Conservation (phyloP, 1,284 basidiomycete species). For the Malassezia furfur region DNA sequence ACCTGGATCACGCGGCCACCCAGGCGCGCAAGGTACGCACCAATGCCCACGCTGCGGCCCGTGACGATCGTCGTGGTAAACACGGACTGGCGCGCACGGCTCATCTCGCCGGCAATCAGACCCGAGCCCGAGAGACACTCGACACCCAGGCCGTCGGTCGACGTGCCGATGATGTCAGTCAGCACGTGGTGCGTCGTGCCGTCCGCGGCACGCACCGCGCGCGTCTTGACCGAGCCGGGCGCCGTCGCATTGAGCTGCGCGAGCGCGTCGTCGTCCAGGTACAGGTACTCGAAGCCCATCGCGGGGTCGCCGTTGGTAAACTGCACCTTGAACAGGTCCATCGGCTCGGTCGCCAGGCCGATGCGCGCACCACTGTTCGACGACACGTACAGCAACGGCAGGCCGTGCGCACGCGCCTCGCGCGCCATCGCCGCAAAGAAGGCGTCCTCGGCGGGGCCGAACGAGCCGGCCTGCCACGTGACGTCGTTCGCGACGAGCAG, state of each 20-base stretch:
- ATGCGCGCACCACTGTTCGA: constrained; percentile 97
- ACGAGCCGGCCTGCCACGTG: constrained; percentile 96
- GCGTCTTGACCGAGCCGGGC: constrained; percentile 62
- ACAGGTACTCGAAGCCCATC: constrained; percentile 94
- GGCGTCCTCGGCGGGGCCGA: constrained; percentile 88
- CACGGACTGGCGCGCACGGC: constrained; percentile 94
- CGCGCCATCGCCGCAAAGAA: constrained; percentile 93
- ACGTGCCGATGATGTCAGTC: constrained; percentile 84
- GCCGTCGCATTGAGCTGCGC: constrained; percentile 54
- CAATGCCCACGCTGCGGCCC: constrained; percentile 96
- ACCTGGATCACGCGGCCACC: constrained; percentile 98
- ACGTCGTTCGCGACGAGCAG: constrained; percentile 97
- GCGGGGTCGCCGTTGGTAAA: constrained; percentile 79
- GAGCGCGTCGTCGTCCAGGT: constrained; percentile 56
- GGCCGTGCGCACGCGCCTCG: constrained; percentile 75
- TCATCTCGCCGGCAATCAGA: constrained; percentile 96
- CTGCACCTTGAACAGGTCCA: constrained; percentile 79
- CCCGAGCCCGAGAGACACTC: constrained; percentile 92
- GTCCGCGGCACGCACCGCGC: constrained; percentile 64
- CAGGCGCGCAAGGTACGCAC: constrained; percentile 94
- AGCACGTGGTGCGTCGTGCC: constrained; percentile 86
- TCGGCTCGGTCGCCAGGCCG: constrained; percentile 84
- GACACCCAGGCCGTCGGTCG: constrained; percentile 90
- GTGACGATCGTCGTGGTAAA: constrained; percentile 99
- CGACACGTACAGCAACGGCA: constrained; percentile 92